A percentile compares a stretch with the other conserved stretches of the same genome.
Evolutionary conservation across 2,329 filamentous ascomycete species (phyloP).

Genomic region (Penicillium sp.): DNA sequence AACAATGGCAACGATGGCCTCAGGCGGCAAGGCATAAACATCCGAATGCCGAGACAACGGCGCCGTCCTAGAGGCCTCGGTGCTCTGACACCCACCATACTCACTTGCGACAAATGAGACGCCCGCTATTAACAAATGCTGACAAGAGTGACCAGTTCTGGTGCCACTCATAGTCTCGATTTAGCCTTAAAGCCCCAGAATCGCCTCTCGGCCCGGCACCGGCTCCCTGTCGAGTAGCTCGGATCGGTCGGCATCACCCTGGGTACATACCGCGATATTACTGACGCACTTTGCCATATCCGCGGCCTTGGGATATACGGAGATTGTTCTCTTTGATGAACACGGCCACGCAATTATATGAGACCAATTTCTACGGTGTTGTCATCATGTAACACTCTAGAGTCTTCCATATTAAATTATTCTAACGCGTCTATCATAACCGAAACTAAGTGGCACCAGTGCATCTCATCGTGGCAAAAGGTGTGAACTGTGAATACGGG

Average conservation of each 20-base stretch:
- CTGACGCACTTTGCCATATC: too few species aligned
- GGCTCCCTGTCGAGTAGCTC: slow-evolving; percentile 46
- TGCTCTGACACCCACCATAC: neutral
- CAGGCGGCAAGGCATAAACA: slow-evolving; percentile 14
- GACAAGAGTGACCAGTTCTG: slow-evolving; percentile 32
- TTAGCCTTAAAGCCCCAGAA: slow-evolving; percentile 28
- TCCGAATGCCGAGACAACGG: slow-evolving; percentile 13
- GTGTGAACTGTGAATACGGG: neutral
- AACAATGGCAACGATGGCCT: neutral
- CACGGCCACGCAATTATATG: too few species aligned
- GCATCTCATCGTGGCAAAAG: neutral
- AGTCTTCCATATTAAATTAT: neutral
- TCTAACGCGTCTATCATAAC: neutral
- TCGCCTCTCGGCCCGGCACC: slow-evolving; percentile 37
- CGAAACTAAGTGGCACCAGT: neutral
- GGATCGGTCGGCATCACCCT: slow-evolving; percentile 47
- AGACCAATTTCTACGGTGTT: too few species aligned
- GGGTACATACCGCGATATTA: slow-evolving; percentile 39
- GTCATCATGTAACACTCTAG: neutral
- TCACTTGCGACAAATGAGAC: slow-evolving; percentile 2
- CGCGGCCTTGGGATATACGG: too few species aligned
- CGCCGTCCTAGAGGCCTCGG: slow-evolving; percentile 6
- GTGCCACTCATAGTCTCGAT: slow-evolving; percentile 43
- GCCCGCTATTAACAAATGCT: neutral
- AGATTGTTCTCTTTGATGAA: too few species aligned